These are phyloP conservation scores for Phytophthora sansomeana DNA, from an alignment of 352 stramenopile genomes.

Conservation along the genomic window DNA sequence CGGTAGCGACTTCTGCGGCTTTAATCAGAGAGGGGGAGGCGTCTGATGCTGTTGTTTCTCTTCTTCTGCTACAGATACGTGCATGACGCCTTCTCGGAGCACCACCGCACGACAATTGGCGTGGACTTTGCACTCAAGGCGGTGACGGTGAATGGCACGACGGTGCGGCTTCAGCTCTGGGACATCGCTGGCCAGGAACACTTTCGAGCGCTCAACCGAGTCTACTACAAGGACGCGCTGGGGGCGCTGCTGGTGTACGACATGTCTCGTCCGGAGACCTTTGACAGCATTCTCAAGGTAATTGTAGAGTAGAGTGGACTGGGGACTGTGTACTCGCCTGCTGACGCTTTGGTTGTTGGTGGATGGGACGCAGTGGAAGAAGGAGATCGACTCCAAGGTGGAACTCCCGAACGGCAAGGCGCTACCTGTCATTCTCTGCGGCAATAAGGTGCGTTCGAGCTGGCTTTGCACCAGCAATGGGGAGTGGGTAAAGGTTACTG, in stretches of 20 bases:
- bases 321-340: not conserved
- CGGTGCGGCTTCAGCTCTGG: constrained; percentile 93
- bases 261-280: constrained; percentile 91
- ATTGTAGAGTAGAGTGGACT: not conserved
- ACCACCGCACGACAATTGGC: constrained; percentile 93
- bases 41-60: constrained; percentile 4
- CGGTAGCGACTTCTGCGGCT: constrained; percentile 46
- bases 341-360: not conserved
- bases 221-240: constrained; percentile 95
- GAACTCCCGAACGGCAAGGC: constrained; percentile 91
- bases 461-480: not conserved
- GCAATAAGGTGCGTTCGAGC: constrained; percentile 85
- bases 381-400: constrained; percentile 94
- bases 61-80: constrained; percentile 64
- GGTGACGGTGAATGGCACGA: constrained; percentile 87
- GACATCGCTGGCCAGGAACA: constrained; percentile 95
- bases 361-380: constrained; percentile 88
- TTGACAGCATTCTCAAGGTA: constrained; percentile 90
- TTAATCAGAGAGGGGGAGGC: constrained; percentile 12
- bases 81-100: constrained; percentile 92
- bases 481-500: not conserved
- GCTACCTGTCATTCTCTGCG: constrained; percentile 92
- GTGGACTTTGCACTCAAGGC: constrained; percentile 94
- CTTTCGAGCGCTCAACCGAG: constrained; percentile 93
- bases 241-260: constrained; percentile 94